Evolutionary conservation across 2,329 filamentous ascomycete genomes (phyloP).

Genomic region (Epichloe baconii): DNA sequence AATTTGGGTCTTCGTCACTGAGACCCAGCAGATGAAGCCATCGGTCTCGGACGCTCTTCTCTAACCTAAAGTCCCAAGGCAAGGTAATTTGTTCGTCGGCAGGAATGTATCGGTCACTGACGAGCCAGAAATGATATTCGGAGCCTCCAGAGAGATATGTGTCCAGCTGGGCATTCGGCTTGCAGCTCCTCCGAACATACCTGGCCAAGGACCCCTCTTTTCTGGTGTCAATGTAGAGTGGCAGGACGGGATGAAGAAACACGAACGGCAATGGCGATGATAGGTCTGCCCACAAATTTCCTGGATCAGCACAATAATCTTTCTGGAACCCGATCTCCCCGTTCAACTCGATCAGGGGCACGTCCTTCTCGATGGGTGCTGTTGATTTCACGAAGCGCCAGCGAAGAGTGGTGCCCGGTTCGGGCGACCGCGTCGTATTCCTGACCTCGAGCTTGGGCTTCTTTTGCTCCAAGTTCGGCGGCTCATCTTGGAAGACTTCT

Average conservation of each 20-base stretch:
- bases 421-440: slow-evolving; percentile 26
- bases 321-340: slow-evolving; percentile 63
- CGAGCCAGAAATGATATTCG: slow-evolving; percentile 86
- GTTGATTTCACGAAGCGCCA: slow-evolving; percentile 54
- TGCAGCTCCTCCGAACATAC: slow-evolving; percentile 85
- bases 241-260: slow-evolving; percentile 77
- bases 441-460: slow-evolving; percentile 35
- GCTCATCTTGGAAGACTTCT: slow-evolving; percentile 54
- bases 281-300: slow-evolving; percentile 56
- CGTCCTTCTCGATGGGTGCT: slow-evolving; percentile 40
- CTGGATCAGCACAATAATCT: slow-evolving; percentile 53
- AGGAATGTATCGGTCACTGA: slow-evolving; percentile 65
- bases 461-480: slow-evolving; percentile 28
- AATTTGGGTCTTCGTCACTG: slow-evolving; percentile 41
- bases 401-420: slow-evolving; percentile 34
- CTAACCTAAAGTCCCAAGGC: slow-evolving; percentile 55
- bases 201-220: slow-evolving; percentile 75
- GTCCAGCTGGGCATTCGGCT: slow-evolving; percentile 76
- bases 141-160: slow-evolving; percentile 67
- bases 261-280: slow-evolving; percentile 58
- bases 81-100: slow-evolving; percentile 50
- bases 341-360: slow-evolving; percentile 58
- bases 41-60: slow-evolving; percentile 37
- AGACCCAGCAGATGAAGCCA: slow-evolving; percentile 49
- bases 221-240: slow-evolving; percentile 85